Evolutionary conservation across 78 protist genomes (phyloP).

Genomic region (Dictyostelium citrinum): DNA sequence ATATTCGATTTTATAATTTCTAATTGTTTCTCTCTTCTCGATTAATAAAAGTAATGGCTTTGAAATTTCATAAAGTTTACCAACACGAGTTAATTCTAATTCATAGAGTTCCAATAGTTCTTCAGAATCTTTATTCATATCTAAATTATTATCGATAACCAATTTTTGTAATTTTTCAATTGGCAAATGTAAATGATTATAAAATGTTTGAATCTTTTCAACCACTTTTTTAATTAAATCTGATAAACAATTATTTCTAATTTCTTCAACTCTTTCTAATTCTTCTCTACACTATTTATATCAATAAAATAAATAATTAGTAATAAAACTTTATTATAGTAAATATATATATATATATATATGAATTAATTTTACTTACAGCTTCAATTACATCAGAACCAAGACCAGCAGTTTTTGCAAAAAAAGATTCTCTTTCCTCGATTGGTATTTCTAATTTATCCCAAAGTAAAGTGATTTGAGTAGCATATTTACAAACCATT

Average conservation of each 20-base stretch:
- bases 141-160: not conserved
- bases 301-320: not conserved
- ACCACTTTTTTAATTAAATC: slow-evolving; percentile 3
- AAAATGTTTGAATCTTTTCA: not conserved
- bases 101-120: slow-evolving; percentile 34
- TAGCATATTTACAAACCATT: slow-evolving; percentile 49
- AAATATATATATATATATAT: no score
- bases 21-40: slow-evolving; percentile 53
- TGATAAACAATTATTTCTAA: slow-evolving; percentile 22
- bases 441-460: slow-evolving; percentile 26
- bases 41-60: slow-evolving; percentile 37
- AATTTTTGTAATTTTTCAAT: slow-evolving; percentile 17
- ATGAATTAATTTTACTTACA: not conserved
- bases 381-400: slow-evolving; percentile 74
- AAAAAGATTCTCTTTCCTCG: slow-evolving; percentile 65
- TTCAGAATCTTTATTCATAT: not conserved
- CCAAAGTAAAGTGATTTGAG: slow-evolving; percentile 53
- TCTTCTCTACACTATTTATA: slow-evolving; percentile 47
- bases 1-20: slow-evolving; percentile 59
- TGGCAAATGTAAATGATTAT: slow-evolving; percentile 30
- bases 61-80: slow-evolving; percentile 15
- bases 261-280: slow-evolving; percentile 46
- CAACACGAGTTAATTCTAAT: not conserved
- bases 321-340: no score
- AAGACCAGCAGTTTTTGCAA: slow-evolving; percentile 66